Evolutionary conservation across 129 eudicot genomes (phyloP).

Genomic region (Kitagawia praeruptora): DNA sequence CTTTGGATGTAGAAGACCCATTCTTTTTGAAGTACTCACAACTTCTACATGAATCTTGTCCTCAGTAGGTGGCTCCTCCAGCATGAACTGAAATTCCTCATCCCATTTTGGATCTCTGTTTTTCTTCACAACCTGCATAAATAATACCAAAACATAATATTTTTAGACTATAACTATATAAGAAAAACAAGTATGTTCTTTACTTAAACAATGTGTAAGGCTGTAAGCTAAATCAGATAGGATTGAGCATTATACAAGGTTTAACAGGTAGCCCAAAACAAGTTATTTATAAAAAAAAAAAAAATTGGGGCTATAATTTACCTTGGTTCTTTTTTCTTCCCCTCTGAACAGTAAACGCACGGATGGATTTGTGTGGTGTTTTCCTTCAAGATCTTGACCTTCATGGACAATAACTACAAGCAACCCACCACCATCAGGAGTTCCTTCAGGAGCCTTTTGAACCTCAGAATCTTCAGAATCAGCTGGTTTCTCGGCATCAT

Average conservation of each 20-base stretch:
- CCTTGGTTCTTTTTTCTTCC: conserved; percentile 87
- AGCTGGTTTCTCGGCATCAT: conserved; percentile 34
- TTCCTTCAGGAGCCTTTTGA: conserved; percentile 78
- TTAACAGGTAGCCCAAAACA: neutral
- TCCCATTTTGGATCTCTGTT: conserved; percentile 90
- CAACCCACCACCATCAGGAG: conserved; percentile 86
- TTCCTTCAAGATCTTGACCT: conserved; percentile 92
- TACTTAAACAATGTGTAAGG: neutral
- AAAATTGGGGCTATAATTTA: conserved; percentile 4
- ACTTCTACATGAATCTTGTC: conserved; percentile 81
- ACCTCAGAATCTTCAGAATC: conserved; percentile 45
- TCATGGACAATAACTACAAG: conserved; percentile 80
- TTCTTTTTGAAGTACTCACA: conserved; percentile 62
- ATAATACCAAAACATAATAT: neutral
- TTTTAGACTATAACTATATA: neutral
- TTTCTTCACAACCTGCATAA: conserved; percentile 54
- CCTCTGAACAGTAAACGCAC: conserved; percentile 72
- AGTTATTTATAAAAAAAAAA: neutral
- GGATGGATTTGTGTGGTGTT: conserved; percentile 87
- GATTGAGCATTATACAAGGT: neutral
- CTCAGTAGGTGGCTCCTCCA: conserved; percentile 82
- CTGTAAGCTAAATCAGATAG: neutral
- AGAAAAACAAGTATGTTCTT: neutral
- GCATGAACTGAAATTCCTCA: conserved; percentile 70
- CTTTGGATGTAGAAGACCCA: conserved; percentile 80